Conservation (phyloP, 176 grass and related monocot genomes). For the Oryza meridionalis region DNA sequence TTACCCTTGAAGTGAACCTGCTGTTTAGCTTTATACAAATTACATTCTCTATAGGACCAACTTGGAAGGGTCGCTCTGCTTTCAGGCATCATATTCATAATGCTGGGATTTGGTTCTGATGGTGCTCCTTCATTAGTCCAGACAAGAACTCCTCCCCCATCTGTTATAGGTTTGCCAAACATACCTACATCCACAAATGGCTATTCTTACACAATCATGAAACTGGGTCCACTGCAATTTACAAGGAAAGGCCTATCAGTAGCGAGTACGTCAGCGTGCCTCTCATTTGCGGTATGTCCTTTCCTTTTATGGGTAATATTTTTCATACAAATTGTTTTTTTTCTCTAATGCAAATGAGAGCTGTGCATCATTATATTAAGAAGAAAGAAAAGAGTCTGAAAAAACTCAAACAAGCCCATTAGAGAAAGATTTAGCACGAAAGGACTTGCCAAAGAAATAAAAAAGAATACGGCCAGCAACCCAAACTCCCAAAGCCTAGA, state of each 20-base stretch:
- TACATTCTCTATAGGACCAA: slow-evolving; percentile 78
- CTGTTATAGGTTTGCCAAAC: slow-evolving; percentile 66
- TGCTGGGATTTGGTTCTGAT: slow-evolving; percentile 94
- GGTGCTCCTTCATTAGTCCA: slow-evolving; percentile 68
- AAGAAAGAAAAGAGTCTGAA: no score
- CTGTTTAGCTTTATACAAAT: slow-evolving; percentile 45
- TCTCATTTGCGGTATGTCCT: slow-evolving; percentile 83
- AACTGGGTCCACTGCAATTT: slow-evolving; percentile 85
- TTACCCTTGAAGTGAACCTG: slow-evolving; percentile 22
- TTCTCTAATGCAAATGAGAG: no score
- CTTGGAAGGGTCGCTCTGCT: slow-evolving; percentile 89
- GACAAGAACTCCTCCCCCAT: slow-evolving; percentile 84
- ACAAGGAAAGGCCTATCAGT: slow-evolving; percentile 95
- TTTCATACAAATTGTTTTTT: no score
- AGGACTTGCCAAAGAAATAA: no score
- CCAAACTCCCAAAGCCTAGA: background rate
- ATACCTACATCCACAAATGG: slow-evolving; percentile 71
- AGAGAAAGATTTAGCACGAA: no score
- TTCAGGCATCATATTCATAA: slow-evolving; percentile 93
- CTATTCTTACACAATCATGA: slow-evolving; percentile 91
- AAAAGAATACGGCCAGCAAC: no score
- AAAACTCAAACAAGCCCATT: no score
- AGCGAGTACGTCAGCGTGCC: slow-evolving; percentile 89
- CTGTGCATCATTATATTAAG: no score
- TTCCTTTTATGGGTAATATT: slow-evolving; percentile 41